Conservation (phyloP, 177 flowering plant genomes). For the Vitis hybrid region DNA sequence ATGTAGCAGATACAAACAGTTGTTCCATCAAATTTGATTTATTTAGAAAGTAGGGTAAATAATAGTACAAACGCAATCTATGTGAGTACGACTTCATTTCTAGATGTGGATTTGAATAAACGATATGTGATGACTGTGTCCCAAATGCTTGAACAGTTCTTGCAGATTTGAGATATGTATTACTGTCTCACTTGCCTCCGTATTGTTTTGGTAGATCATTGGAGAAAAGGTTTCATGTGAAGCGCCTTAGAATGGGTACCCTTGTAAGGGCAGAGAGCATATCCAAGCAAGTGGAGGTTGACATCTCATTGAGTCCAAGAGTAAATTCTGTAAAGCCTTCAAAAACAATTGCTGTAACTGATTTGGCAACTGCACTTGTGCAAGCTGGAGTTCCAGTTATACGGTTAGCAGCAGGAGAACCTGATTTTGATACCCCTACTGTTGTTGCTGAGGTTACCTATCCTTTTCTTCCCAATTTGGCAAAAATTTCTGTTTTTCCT, state of each 20-base stretch:
- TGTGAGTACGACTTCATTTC: no score
- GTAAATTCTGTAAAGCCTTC: conserved; percentile 91
- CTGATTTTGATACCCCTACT: conserved; percentile 93
- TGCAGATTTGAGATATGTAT: no score
- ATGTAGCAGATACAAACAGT: no score
- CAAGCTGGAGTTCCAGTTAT: conserved; percentile 94
- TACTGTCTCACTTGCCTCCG: no score
- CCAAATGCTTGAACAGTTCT: no score
- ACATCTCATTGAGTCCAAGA: conserved; percentile 71
- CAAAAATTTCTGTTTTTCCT: no score
- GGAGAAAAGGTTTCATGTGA: neutral
- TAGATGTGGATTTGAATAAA: no score
- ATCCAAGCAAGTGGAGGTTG: conserved; percentile 40
- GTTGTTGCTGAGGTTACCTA: conserved; percentile 66
- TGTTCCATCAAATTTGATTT: no score
- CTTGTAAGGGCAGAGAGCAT: conserved; percentile 39
- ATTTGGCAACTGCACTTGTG: conserved; percentile 88
- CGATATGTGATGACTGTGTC: no score
- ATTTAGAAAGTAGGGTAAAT: no score
- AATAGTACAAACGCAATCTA: no score
- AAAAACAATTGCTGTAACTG: conserved; percentile 83
- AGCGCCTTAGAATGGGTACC: conserved; percentile 22
- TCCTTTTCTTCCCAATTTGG: neutral
- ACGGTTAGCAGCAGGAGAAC: conserved; percentile 90
- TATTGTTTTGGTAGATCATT: no score